Evolutionary conservation across 495 filamentous ascomycete genomes (phyloP).

Genomic region (Penicillium egyptiacum): DNA sequence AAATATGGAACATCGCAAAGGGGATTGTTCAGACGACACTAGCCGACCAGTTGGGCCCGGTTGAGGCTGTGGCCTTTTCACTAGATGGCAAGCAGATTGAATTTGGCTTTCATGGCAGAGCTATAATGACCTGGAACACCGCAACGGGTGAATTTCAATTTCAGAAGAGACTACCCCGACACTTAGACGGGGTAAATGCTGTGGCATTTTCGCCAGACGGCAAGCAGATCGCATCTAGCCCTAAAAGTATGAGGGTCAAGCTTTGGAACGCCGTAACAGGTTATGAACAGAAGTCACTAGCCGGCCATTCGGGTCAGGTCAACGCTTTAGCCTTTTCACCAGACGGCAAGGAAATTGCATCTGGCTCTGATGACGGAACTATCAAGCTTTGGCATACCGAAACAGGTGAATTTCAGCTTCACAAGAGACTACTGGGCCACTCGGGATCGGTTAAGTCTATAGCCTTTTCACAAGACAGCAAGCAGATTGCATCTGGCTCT

Average conservation of each 20-base stretch:
- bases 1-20: slow-evolving; percentile 14
- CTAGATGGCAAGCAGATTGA: slow-evolving; percentile 3
- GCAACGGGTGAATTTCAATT: slow-evolving; percentile 5
- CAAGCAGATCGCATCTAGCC: too few species aligned
- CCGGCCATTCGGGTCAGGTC: slow-evolving; percentile 21
- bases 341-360: slow-evolving; percentile 13
- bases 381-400: neutral
- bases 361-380: neutral
- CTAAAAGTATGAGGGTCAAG: too few species aligned
- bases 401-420: too few species aligned
- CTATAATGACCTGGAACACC: slow-evolving; percentile 22
- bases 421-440: too few species aligned
- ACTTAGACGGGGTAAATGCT: too few species aligned
- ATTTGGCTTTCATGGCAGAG: slow-evolving; percentile 16
- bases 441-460: too few species aligned
- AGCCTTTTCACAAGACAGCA: too few species aligned
- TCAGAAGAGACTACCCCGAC: too few species aligned
- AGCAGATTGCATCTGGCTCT: too few species aligned
- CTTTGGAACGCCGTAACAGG: too few species aligned
- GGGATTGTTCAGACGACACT: slow-evolving; percentile 15
- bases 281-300: too few species aligned
- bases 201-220: too few species aligned
- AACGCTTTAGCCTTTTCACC: slow-evolving; percentile 25
- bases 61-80: slow-evolving; percentile 27
- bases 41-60: slow-evolving; percentile 16